A percentile compares a stretch with the other conserved stretches of the same genome.
Evolutionary conservation across 225 moss, liverwort and hornwort species (phyloP).

Genomic region (Anthoceros angustus): DNA sequence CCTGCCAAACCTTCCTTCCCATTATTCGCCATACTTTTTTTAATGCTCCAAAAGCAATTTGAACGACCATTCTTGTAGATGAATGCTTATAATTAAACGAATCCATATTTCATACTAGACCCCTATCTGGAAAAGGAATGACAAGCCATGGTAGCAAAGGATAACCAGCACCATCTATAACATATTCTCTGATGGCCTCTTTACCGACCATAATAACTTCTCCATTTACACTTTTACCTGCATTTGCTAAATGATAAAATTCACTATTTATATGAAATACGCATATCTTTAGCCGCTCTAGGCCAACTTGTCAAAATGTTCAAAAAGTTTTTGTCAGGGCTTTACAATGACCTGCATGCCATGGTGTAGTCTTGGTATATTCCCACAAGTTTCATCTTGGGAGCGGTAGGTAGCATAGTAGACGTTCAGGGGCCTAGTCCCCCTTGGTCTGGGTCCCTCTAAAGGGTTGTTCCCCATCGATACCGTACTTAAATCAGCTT

Average conservation of each 20-base stretch:
- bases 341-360: not conserved
- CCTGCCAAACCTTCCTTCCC: no score
- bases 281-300: not conserved
- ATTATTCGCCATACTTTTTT: no score
- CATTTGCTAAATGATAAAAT: not conserved
- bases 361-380: not conserved
- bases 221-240: not conserved
- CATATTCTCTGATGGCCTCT: not conserved
- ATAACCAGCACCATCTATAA: slow-evolving; percentile 17
- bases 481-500: no score
- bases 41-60: slow-evolving; percentile 29
- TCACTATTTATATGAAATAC: not conserved
- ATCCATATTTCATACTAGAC: slow-evolving; percentile 7
- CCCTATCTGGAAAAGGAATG: slow-evolving; percentile 9
- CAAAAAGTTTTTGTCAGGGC: not conserved
- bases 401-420: no score
- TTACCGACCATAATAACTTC: not conserved
- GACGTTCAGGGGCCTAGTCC: no score
- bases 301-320: not conserved
- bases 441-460: no score
- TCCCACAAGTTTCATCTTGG: not conserved
- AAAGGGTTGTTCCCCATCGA: no score
- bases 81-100: slow-evolving; percentile 15
- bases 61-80: slow-evolving; percentile 39
- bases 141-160: slow-evolving; percentile 14